A percentile compares a stretch with the other conserved stretches of the same genome.
phyloP scores from a whole-genome alignment of 176 grass and related monocot genomes.

The Alloteropsis semialata region DNA sequence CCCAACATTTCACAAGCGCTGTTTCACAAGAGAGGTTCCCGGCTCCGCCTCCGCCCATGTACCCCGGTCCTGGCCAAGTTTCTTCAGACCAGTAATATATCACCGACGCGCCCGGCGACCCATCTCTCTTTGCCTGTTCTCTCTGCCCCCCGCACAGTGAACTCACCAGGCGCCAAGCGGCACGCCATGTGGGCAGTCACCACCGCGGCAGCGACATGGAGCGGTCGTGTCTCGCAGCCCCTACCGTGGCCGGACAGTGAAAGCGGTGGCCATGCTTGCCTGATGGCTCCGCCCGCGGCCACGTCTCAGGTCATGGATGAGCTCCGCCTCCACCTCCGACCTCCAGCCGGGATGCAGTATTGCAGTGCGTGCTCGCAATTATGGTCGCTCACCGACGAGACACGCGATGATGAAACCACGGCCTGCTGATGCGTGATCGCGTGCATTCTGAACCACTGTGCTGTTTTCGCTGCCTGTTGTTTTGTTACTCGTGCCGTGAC shows the following conservation, averaged over 20 bases:
- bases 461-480: background rate
- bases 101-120: background rate
- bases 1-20: too few species aligned
- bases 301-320: background rate
- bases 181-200: conserved; percentile 9
- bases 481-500: background rate
- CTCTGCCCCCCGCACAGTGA: background rate
- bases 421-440: background rate
- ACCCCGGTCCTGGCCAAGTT: background rate
- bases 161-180: background rate
- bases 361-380: background rate
- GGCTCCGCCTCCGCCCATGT: background rate
- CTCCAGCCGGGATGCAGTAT: background rate
- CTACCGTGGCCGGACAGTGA: background rate
- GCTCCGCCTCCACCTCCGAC: background rate
- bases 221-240: background rate
- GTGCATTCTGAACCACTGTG: background rate
- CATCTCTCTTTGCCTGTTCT: background rate
- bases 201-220: background rate
- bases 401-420: background rate
- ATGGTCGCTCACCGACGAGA: conserved; percentile 1
- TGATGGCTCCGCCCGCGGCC: background rate
- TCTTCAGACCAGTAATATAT: background rate
- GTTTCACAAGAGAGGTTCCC: too few species aligned
- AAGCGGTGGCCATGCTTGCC: background rate